These are phyloP conservation scores for Colletotrichum musae DNA, from an alignment of 2,329 filamentous ascomycete genomes.

Conservation along the genomic window DNA sequence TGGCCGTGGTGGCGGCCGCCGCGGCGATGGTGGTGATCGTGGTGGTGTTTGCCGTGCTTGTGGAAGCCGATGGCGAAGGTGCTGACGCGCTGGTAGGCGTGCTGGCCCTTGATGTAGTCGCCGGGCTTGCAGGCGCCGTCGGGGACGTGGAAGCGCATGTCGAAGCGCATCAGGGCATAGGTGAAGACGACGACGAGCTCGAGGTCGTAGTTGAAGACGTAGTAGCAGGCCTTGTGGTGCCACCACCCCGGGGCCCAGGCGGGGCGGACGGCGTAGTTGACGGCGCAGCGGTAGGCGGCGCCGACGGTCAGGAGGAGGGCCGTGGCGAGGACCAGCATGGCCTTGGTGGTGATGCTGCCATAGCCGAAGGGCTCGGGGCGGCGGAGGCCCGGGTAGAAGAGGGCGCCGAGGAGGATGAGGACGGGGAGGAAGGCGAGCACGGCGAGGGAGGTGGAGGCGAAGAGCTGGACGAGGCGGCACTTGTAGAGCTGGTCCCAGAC, in stretches of 20 bases:
- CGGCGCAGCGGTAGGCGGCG: constrained; percentile 77
- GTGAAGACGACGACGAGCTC: constrained; percentile 79
- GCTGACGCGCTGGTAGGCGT: constrained; percentile 36
- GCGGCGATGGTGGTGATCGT: background rate
- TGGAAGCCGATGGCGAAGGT: constrained; percentile 19
- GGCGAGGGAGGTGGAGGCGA: constrained; percentile 75
- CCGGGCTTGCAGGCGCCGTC: constrained; percentile 75
- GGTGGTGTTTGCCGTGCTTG: background rate
- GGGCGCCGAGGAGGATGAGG: constrained; percentile 63
- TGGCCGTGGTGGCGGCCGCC: no score
- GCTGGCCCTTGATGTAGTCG: constrained; percentile 55
- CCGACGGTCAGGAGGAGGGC: constrained; percentile 75
- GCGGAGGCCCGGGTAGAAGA: constrained; percentile 54
- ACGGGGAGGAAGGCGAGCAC: constrained; percentile 75
- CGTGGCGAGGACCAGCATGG: constrained; percentile 73
- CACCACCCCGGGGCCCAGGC: constrained; percentile 73
- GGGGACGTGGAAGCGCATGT: constrained; percentile 75
- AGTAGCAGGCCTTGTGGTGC: constrained; percentile 80
- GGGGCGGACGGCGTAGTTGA: constrained; percentile 67
- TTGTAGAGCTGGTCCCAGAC: constrained; percentile 61
- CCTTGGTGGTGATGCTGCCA: constrained; percentile 77
- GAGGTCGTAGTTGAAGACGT: constrained; percentile 82
- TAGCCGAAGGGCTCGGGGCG: constrained; percentile 68
- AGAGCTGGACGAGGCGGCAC: constrained; percentile 76
- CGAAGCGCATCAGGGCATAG: constrained; percentile 78